These are phyloP conservation scores for Xylariaceae sp. DNA, from an alignment of 2,329 filamentous ascomycete genomes.

Conservation along the genomic window DNA sequence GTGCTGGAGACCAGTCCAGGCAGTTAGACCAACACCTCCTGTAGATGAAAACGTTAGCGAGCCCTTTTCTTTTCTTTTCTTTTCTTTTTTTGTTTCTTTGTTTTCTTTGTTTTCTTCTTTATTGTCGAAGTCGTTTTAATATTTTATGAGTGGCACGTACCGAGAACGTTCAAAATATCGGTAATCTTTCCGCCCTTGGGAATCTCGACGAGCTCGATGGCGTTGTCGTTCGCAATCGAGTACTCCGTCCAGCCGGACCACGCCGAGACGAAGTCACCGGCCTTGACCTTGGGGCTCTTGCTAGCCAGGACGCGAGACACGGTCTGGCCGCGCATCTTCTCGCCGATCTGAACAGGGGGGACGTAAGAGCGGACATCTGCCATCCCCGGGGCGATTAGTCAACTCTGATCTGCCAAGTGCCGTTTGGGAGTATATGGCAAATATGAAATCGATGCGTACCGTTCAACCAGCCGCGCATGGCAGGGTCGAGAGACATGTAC, in stretches of 20 bases:
- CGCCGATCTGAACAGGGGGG: constrained; percentile 61
- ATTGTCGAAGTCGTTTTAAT: no score
- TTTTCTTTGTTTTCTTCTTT: neutral
- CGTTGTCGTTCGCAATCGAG: constrained; percentile 50
- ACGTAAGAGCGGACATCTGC: constrained; percentile 53
- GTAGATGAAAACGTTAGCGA: constrained; percentile 3
- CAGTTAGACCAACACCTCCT: constrained; percentile 64
- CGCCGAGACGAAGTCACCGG: constrained; percentile 53
- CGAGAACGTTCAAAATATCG: constrained; percentile 57
- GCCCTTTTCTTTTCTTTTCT: neutral
- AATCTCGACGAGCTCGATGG: constrained; percentile 39
- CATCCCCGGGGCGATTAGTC: constrained; percentile 18
- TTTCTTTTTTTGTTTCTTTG: neutral
- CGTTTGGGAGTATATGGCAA: neutral
- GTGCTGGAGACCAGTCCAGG: constrained; percentile 67
- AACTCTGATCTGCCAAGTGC: neutral
- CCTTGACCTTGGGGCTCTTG: constrained; percentile 48
- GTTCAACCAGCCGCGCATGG: constrained; percentile 70
- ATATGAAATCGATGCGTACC: constrained; percentile 32
- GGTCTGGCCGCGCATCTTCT: constrained; percentile 59
- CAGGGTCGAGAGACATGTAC: constrained; percentile 66
- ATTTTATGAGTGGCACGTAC: constrained; percentile 11
- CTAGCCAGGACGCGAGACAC: constrained; percentile 58
- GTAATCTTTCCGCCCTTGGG: constrained; percentile 42
- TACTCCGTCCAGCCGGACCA: constrained; percentile 62